These are phyloP conservation scores for Fusarium mangiferae DNA, from an alignment of 2,329 filamentous ascomycete genomes.

Conservation along the genomic window DNA sequence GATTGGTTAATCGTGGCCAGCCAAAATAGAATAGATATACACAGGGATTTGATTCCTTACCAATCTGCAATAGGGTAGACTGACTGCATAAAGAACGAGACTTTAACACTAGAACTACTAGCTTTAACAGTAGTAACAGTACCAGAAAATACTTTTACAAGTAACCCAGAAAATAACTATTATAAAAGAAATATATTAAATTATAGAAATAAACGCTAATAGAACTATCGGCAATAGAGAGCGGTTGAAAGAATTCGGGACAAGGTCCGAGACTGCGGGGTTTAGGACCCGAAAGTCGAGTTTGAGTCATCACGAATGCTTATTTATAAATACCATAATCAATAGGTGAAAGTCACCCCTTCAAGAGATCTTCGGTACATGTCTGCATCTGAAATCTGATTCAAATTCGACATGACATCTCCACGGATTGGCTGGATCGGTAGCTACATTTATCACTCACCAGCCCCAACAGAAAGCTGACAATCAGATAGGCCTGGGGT, in stretches of 20 bases:
- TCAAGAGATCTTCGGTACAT: rapidly evolving
- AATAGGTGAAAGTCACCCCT: rapidly evolving
- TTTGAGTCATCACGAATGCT: neutral
- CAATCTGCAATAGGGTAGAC: neutral
- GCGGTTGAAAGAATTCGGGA: neutral
- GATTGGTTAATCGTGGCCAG: rapidly evolving
- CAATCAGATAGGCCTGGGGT: constrained; percentile 57
- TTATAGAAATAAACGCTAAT: neutral
- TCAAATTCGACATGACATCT: neutral
- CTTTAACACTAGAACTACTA: neutral
- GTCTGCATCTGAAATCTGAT: neutral
- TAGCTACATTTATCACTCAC: neutral
- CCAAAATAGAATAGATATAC: rapidly evolving
- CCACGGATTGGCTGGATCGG: constrained; percentile 32
- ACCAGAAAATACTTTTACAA: neutral
- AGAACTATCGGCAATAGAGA: neutral
- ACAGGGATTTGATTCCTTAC: rapidly evolving
- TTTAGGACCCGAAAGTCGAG: neutral
- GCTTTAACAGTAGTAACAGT: too few relatives aligned
- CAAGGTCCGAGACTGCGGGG: constrained; percentile 4
- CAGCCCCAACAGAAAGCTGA: rapidly evolving
- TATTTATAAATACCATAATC: neutral
- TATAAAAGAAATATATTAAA: neutral
- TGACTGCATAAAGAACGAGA: neutral
- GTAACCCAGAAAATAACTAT: rapidly evolving